Evolutionary conservation across 768 basidiomycete genomes (phyloP).

Genomic region (Russula vinacea): DNA sequence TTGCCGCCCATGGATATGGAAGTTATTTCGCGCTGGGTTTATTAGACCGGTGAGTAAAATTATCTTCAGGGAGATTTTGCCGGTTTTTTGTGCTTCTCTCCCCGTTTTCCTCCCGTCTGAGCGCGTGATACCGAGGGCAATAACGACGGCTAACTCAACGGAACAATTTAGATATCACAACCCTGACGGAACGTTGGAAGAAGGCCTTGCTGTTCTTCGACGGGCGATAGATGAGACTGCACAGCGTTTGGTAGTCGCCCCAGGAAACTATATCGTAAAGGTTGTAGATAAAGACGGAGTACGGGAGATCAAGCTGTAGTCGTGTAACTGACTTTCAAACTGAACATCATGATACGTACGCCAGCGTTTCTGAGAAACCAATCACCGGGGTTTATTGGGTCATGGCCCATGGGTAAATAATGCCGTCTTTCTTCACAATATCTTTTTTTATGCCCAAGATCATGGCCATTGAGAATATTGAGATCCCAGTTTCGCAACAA

Average conservation of each 20-base stretch:
- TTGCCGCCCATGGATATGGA: constrained; percentile 94
- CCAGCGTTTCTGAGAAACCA: neutral
- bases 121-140: neutral
- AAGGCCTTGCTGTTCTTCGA: constrained; percentile 77
- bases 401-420: no score
- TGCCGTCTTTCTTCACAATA: neutral
- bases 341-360: neutral
- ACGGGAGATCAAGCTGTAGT: constrained; percentile 64
- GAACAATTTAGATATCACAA: constrained; percentile 70
- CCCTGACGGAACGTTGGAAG: constrained; percentile 79
- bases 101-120: no score
- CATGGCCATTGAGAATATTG: neutral
- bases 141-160: constrained; percentile 16
- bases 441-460: neutral
- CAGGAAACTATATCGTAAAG: constrained; percentile 83
- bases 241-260: constrained; percentile 75
- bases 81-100: neutral
- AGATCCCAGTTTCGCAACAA: neutral
- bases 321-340: constrained; percentile 3
- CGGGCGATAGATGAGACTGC: constrained; percentile 88
- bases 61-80: neutral
- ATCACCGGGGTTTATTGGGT: neutral
- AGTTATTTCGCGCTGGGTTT: constrained; percentile 89
- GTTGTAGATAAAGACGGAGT: constrained; percentile 91
- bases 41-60: constrained; percentile 68